Evolutionary conservation across 1,139 yeast species (phyloP).

Genomic region (Kodamaea fungicola): DNA sequence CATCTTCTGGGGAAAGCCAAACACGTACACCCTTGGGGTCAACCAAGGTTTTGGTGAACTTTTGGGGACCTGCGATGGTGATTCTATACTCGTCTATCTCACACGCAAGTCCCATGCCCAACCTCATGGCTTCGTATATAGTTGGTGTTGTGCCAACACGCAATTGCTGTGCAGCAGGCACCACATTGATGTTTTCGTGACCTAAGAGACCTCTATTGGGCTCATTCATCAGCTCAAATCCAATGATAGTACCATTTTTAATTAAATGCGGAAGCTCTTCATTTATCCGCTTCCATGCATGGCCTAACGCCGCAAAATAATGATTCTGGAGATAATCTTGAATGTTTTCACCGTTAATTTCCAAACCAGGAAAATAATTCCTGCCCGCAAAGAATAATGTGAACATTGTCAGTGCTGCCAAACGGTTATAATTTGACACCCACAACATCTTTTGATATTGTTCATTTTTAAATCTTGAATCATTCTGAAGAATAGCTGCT

Average conservation of each 20-base stretch:
- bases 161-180: constrained; percentile 55
- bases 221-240: constrained; percentile 85
- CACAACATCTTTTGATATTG: constrained; percentile 82
- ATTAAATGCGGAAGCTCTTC: constrained; percentile 52
- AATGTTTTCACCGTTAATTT: constrained; percentile 67
- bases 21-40: constrained; percentile 68
- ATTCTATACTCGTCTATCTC: constrained; percentile 66
- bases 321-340: constrained; percentile 73
- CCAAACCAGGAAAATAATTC: constrained; percentile 66
- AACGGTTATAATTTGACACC: constrained; percentile 81
- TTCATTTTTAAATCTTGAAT: constrained; percentile 26
- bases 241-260: constrained; percentile 53
- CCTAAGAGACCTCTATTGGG: constrained; percentile 73
- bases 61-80: constrained; percentile 70
- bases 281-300: constrained; percentile 52
- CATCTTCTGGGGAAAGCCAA: constrained; percentile 57
- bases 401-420: constrained; percentile 80
- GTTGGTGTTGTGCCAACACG: constrained; percentile 70
- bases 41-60: constrained; percentile 49
- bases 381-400: constrained; percentile 81
- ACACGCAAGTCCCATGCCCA: constrained; percentile 72
- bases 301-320: constrained; percentile 52
- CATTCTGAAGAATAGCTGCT: constrained; percentile 74
- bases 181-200: constrained; percentile 37
- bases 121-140: constrained; percentile 51